phyloP scores from a whole-genome alignment of 305 asterid genomes.

The Fraxinus paxiana region DNA sequence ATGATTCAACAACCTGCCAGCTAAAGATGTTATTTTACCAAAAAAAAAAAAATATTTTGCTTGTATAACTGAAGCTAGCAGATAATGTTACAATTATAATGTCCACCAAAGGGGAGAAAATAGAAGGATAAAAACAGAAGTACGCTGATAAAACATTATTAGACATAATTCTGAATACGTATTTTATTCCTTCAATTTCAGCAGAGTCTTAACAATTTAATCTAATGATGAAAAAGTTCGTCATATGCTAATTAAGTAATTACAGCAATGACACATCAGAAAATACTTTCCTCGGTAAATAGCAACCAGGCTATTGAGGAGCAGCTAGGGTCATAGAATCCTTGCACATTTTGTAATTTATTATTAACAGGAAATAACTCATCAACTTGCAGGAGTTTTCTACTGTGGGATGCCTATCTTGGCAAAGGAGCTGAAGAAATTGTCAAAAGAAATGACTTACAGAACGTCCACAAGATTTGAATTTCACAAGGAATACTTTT shows the following conservation, averaged over 20 bases:
- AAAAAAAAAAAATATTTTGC: too few relatives aligned
- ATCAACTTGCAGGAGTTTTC: slow-evolving; percentile 62
- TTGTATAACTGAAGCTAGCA: neutral
- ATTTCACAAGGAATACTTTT: slow-evolving; percentile 84
- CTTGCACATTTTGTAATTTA: neutral
- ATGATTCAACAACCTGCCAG: slow-evolving; percentile 7
- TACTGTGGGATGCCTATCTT: slow-evolving; percentile 80
- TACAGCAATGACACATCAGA: neutral
- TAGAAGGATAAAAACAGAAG: neutral
- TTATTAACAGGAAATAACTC: neutral
- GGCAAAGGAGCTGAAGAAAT: slow-evolving; percentile 79
- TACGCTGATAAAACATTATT: neutral
- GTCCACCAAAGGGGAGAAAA: neutral
- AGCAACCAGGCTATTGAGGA: neutral
- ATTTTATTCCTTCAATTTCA: neutral
- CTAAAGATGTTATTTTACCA: neutral
- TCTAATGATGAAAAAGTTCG: neutral
- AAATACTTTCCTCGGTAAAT: neutral
- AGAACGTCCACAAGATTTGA: slow-evolving; percentile 86
- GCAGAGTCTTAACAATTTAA: neutral
- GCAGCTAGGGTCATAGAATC: neutral
- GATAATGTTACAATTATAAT: neutral
- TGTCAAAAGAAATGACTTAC: slow-evolving; percentile 64
- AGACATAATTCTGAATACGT: neutral
- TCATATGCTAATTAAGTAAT: neutral